Base-by-base conservation (phyloP, 2,329 filamentous ascomycete genomes). In the Colletotrichum chrysophilum region DNA sequence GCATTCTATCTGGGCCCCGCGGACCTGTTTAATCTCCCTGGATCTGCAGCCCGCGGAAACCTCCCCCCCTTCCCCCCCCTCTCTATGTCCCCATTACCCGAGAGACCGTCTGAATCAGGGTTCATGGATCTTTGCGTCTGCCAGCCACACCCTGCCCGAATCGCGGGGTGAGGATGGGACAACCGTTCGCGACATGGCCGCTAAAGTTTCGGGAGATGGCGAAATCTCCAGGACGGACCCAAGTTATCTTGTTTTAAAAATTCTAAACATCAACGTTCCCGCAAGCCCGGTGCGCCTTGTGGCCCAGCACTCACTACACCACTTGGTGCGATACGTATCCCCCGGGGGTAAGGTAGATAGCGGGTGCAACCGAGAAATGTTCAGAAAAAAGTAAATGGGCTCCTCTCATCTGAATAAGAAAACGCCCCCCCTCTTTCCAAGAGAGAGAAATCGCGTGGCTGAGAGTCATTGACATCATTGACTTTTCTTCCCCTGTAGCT, bases 401-500 rank as follows among this genome's bases (percentile, higher is more conserved):
- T n/a, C 18, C 10, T 18, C 28, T 48, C 38, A 48, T 48, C 18
- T 48, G 18, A 21, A 48, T n/a, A 48, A 48, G 38, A 48, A 48
- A 48, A 48, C 18, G 18, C 38, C 38, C 38, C 38, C 38, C 38
- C 38, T 48, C 36, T 48, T 48, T 48, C 21, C 18, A 18, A 48
- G 38, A 48, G 56, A n/a, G 16, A n/a, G 12, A 30, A 7, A 58
- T 52, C 52, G 72, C 55, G 69, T 67, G 56, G 69, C 55, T 18
- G 32, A 65, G 55, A 75, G 69, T 75, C 73, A 66, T 78, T 80
- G 79, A 80, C 78, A 79, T 80, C 79, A 80, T 80, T 38, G 77
- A 79, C 86, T 90, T 90, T 85, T 90, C 36, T 10, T 43, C 56
- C n/a, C n/a, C 10, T 61, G 28, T 21, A 12, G 16, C 56, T n/a